Base-by-base conservation (phyloP, 768 basidiomycete genomes). In the Chalciporus sphaerocephalus region DNA sequence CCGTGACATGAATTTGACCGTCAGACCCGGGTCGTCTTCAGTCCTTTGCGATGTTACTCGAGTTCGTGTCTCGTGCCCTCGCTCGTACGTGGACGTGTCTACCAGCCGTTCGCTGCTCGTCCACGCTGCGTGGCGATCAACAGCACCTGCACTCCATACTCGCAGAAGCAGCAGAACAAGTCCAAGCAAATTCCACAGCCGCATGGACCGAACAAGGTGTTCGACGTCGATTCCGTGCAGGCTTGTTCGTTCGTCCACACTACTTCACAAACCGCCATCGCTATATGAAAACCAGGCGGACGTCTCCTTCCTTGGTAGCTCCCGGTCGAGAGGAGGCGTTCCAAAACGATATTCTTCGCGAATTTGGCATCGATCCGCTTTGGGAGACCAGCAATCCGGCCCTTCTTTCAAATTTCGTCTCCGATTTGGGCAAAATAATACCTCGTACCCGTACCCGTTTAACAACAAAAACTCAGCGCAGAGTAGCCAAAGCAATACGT, bases 381-480 rank as follows among this genome's bases (percentile, higher is more conserved):
- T 69, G 79, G 51, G 80, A 87, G 63, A 74, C 79, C 42, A 68
- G 71, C 50, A 85, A 92, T 65, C 68, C 80, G 17, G 49, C 59
- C 28, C 64, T 92, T 25, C 67, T 93, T 43, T 68, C 74, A 36
- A 40, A 68, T 20, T 87, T 75, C 62, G 65, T 90, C 46, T 74
- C 85, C 0, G 77, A 81, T 37, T 87, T 93, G 82, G 85, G 87
- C 42, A 90, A 86, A 72, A 88, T 95, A 52, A 74, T 74, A 51
- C 68, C 71, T n/a, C 78, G 94, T 42, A 73, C 77, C 8, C 60
- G 75, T 23, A 94, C 90, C 0, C 69, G 74, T 6, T 71, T 97
- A 36, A 92, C 92, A 2, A 75, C 80, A 65, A 83, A 81, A 68
- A 85, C 71, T 44, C 94, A 96, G 64, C 76, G 90, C 35, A 74